Base-by-base conservation (phyloP, 805 yeast genomes). In the Candida pseudoglaebosa region DNA sequence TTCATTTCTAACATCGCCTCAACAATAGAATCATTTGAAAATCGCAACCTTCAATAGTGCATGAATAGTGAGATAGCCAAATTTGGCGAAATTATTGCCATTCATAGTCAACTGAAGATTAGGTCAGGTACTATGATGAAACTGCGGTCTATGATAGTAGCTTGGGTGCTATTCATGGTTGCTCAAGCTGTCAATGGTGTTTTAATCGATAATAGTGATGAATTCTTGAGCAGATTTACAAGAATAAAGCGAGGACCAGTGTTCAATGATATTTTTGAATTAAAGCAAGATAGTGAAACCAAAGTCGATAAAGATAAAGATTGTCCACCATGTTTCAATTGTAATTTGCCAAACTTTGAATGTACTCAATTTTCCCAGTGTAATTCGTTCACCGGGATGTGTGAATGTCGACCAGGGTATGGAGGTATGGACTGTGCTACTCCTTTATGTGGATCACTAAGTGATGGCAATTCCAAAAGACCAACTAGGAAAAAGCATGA, bases 251-350 rank as follows among this genome's bases (percentile, higher is more conserved):
- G 48, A 10, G 42, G 46, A 18, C 54, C 45, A 1, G 53, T 53
- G 12, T 26, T 52, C 41, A 55, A 54, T 38, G 65, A 61, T 37
- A 40, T 57, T 2, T 59, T 55, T 38, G 50, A 48, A 10, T 38
- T 54, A 28, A 46, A 41, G 14, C 37, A 33, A 17, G 37, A 30
- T 3, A 21, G 20, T 22, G 35, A 28, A 14, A 20, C 21, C 16
- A 18, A 21, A 14, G 16, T 43, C 40, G 48, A 47, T 18, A 48
- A 36, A 9, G 40, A 47, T 3, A 78, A 69, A 8, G 68, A 74
- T 36, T 86, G 95, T 52, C 95, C 95, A 0, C 95, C 95, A 0
- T 86, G 97, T 54, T 93, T 93, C 75, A 91, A 93, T 61, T 93
- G 99, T 67, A 84, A 88, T 71, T 71, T 89, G 9, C 95, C 97